Evolutionary conservation across 805 yeast species (phyloP), one percentile per base, ranked within the genome.

Genomic region (Candida silvicultrix): DNA sequence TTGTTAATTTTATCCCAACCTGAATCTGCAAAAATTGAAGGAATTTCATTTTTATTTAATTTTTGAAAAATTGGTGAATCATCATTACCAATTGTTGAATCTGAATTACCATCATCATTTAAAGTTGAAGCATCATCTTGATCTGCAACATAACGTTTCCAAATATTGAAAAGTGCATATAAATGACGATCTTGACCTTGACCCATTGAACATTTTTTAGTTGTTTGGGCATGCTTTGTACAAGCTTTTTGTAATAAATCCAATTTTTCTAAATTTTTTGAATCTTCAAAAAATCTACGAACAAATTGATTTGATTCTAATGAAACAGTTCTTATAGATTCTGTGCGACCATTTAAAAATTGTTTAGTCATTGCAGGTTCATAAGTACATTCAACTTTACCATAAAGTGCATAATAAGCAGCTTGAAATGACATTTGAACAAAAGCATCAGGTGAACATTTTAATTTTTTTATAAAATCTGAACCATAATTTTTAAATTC

Each of bases 361-460:
- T 71, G 71, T 64, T 89, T 89, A 4, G 97, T 90, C 97, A 89
- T 89, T 9, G 96, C 96, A 2, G 97, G 97, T 67, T 89, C 97
- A 63, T 89, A 89, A 6, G 96, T 88, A 52, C 95, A 86, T 64
- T 89, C 97, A 36, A 89, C 92, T 60, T 85, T 86, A 42, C 97
- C 97, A 61, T 89, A 89, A 35, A 89, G 73, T 0, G 96, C 95
- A 60, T 87, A 89, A 64, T 89, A 89, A 4, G 96, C 89, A 9
- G 94, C 87, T 65, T 89, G 97, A 71, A 89, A 88, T 21, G 89
- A 84, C 92, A 89, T 88, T 64, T 89, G 97, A 35, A 85, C 83
- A 66, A 85, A 89, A 0, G 97, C 97, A 71, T 89, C 97, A 0
- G 97, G 97, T 2, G 95, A 85, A 63, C 82, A 83, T 50, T 89